Percentiles rank a stretch among this genome's conserved stretches.
Evolutionary conservation across 164 flowering plant genomes (phyloP).

Genomic region (Paratinospora sagittata): DNA sequence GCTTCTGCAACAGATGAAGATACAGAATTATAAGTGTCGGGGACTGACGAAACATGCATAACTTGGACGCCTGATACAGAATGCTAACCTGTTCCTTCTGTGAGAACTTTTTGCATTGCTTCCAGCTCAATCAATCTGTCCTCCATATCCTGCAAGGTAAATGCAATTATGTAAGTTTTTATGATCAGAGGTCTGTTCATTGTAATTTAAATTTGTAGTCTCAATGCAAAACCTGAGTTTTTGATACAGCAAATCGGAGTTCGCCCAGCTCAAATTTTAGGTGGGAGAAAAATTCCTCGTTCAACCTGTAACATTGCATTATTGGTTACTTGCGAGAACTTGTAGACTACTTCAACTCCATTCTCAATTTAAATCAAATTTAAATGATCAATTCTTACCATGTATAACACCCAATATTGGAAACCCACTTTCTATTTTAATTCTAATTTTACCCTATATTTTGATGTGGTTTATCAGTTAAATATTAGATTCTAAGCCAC

Average conservation of each 20-base stretch:
- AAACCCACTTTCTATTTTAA: background rate
- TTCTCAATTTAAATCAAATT: background rate
- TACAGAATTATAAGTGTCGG: background rate
- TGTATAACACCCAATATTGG: background rate
- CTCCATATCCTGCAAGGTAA: constrained; percentile 52
- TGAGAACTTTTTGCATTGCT: constrained; percentile 72
- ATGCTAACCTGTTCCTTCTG: constrained; percentile 69
- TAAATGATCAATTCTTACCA: no score
- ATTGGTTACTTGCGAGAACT: background rate
- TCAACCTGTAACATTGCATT: constrained; percentile 48
- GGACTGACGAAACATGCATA: background rate
- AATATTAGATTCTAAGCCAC: background rate
- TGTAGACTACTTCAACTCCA: background rate
- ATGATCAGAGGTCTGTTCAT: background rate
- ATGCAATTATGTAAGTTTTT: background rate
- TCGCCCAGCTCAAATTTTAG: constrained; percentile 69
- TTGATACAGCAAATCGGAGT: constrained; percentile 74
- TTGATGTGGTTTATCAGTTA: background rate
- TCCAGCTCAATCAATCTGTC: constrained; percentile 86
- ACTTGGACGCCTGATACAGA: background rate
- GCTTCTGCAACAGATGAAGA: constrained; percentile 58
- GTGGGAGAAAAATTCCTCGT: constrained; percentile 62
- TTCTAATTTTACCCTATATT: background rate
- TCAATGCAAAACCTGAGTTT: constrained; percentile 60
- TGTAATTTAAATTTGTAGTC: background rate